Base-by-base conservation (phyloP, 768 basidiomycete genomes). In the Postia placenta region DNA sequence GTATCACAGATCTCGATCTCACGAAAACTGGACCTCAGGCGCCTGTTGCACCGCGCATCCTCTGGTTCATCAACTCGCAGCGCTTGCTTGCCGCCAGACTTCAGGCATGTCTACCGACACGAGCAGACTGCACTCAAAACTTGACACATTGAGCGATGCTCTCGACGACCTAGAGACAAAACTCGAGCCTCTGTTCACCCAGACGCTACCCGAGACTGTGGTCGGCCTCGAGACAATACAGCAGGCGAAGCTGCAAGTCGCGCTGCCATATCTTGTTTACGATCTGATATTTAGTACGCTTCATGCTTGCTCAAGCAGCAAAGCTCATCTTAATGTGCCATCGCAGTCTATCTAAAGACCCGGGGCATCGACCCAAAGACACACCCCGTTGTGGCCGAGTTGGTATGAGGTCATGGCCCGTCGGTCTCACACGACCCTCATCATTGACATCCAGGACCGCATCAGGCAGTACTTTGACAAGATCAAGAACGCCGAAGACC, bases 401-500 rank as follows among this genome's bases (percentile, higher is more conserved):
- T 88, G 49, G 83, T 83, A 55, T 39, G 74, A 57, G 9, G 7
- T 39, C 38, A 6, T 39, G 6, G 7, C 15, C 15, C 17, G 38
- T 9, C 7, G 7, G 20, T 39, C 19, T 39, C 7, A 19, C 7
- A 6, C 9, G 9, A n/a, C 17, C 12, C 11, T 12, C 28, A 25
- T 6, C 2, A 47, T 27, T 17, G 14, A 25, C 27, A n/a, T 26
- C 27, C 36, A 89, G 89, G 83, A 86, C 54, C 76, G 89, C 59
- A 74, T 92, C 11, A 76, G 80, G 24, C 73, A 80, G 53, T 92
- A 93, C 66, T 92, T 92, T 68, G 80, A 81, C 53, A 93, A 92
- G 61, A 85, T 92, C 46, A 75, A 81, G 51, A 70, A 74, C 19
- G 85, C 88, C 3, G 87, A 92, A 65, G 80, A 82, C 47, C 77